A percentile compares a stretch with the other conserved stretches of the same genome.
Evolutionary conservation across 129 eudicot species (phyloP).

Genomic region (Centella asiatica): DNA sequence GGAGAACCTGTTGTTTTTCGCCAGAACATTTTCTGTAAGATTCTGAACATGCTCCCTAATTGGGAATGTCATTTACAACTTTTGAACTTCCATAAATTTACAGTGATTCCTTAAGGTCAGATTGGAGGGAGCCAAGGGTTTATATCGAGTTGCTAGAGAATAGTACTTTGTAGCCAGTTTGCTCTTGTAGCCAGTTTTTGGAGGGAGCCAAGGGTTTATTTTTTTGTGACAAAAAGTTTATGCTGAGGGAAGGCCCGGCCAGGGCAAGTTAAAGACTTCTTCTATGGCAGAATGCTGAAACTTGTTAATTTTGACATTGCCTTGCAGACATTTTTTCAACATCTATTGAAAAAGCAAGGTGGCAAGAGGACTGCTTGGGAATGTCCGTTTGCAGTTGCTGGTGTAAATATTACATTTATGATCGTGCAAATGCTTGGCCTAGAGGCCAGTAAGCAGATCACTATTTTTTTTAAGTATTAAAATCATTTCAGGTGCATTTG

Average conservation of each 20-base stretch:
- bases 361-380: constrained; percentile 73
- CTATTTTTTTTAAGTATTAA: background rate
- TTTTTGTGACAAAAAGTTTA: no score
- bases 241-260: no score
- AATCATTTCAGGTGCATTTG: background rate
- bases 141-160: no score
- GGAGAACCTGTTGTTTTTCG: constrained; percentile 83
- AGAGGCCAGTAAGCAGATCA: constrained; percentile 48
- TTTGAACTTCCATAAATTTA: background rate
- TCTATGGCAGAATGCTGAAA: no score
- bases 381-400: constrained; percentile 97
- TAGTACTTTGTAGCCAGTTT: no score
- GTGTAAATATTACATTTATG: constrained; percentile 92
- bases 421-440: constrained; percentile 89
- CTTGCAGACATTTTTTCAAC: constrained; percentile 61
- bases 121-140: no score
- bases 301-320: background rate
- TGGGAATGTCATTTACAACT: background rate
- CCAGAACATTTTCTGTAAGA: constrained; percentile 80
- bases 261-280: no score
- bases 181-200: background rate
- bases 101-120: background rate
- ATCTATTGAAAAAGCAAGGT: constrained; percentile 59
- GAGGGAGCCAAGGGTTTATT: no score
- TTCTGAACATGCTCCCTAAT: constrained; percentile 16